A percentile compares a stretch with the other conserved stretches of the same genome.
Conservation (phyloP, 768 basidiomycete species). For the Mycena rosella region DNA sequence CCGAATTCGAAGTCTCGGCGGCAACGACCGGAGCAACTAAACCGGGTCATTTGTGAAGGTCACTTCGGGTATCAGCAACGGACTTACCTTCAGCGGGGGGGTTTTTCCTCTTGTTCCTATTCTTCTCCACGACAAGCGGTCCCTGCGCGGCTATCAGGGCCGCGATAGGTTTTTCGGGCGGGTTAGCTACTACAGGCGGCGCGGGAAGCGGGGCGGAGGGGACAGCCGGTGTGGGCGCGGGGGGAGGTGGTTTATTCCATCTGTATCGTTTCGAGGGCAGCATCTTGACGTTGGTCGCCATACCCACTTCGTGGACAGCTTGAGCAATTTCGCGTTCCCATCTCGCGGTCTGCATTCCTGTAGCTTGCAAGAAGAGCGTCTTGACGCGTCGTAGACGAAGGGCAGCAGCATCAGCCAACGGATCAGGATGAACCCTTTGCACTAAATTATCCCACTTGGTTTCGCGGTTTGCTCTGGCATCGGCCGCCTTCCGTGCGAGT, state of each 20-base stretch:
- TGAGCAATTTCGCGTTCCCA: slow-evolving; percentile 75
- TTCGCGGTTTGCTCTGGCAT: slow-evolving; percentile 70
- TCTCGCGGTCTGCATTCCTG: slow-evolving; percentile 59
- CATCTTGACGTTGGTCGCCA: slow-evolving; percentile 44
- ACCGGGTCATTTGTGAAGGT: not conserved
- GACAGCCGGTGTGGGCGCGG: slow-evolving; percentile 22
- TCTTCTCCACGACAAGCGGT: slow-evolving; percentile 51
- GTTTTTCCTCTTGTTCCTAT: slow-evolving; percentile 45
- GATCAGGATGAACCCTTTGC: slow-evolving; percentile 63
- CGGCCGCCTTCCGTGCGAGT: slow-evolving; percentile 74
- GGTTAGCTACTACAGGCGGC: slow-evolving; percentile 56
- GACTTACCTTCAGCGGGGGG: slow-evolving; percentile 44
- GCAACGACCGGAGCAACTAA: slow-evolving; percentile 36
- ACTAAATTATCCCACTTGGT: slow-evolving; percentile 76
- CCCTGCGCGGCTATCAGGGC: slow-evolving; percentile 66
- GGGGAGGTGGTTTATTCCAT: slow-evolving; percentile 20
- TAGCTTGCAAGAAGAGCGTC: slow-evolving; percentile 69
- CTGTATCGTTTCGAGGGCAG: slow-evolving; percentile 2
- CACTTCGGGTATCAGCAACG: not conserved
- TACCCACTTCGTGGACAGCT: slow-evolving; percentile 68
- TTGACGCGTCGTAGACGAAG: slow-evolving; percentile 68
- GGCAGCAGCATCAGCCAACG: slow-evolving; percentile 60
- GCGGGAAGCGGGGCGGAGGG: slow-evolving; percentile 45
- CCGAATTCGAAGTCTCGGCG: slow-evolving; percentile 40
- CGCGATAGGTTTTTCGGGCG: slow-evolving; percentile 65